Evolutionary conservation across 2,329 filamentous ascomycete species (phyloP), one percentile per base, ranked within the genome.

Genomic region (Ophiostoma himal-ulmi): DNA sequence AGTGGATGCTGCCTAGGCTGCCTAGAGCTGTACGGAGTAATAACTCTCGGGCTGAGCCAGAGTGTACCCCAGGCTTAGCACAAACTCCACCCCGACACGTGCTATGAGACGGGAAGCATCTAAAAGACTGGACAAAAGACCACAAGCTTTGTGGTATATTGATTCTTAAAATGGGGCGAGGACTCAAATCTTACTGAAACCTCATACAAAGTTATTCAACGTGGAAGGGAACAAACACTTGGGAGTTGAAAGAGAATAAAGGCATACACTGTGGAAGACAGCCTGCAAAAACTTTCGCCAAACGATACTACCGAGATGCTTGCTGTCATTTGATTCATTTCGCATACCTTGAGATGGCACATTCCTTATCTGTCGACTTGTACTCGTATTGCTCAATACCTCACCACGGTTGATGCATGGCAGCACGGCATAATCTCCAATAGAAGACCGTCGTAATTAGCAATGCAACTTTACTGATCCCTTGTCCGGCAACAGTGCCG

Each of bases 41-140:
- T n/a, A 48, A 48, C 22, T 57, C 52, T n/a, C n/a, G 52, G 52
- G 52, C 52, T 57, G 52, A 57, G 30, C 30, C 30, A 30, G 30
- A 54, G 10, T 36, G 30, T 64, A 37, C 44, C 41, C 41, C 41
- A 20, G 44, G 44, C 44, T 20, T n/a, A 11, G 57, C 26, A 3
- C 30, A 30, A 30, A 14, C 60, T 64, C 60, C 60, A 64, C 60
- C 34, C 34, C 13, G 60, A n/a, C 60, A 64, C 60, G 60, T 64
- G 60, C 34, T 34, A 34, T 48, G 14, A 20, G 41, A 48, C 41
- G 44, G 44, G 44, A 48, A 48, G 44, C 44, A 48, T 44, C 41
- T 30, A 48, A 20, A 48, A 48, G 44, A 48, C 44, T 48, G 14
- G 5, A 48, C 17, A 20, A 17, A 48, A 48, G 44, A 20, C 20